A percentile compares a stretch with the other conserved stretches of the same genome.
phyloP scores from a whole-genome alignment of 495 filamentous ascomycete genomes.

The Staphylotrichum longicolle region DNA sequence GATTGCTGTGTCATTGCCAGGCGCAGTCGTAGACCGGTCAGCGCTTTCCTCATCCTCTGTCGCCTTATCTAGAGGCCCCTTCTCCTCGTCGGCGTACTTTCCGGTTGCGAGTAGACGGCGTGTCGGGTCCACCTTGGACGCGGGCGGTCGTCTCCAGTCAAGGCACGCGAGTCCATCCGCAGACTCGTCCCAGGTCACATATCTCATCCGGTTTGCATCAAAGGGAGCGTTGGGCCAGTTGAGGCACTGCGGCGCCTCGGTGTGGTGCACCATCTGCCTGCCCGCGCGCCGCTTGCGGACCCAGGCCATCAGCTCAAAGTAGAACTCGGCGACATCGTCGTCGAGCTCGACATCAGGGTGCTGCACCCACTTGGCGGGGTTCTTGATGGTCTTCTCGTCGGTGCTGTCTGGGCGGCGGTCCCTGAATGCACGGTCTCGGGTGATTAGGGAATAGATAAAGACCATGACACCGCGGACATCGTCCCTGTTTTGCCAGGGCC shows the following conservation, averaged over 20 bases:
- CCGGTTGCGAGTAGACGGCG: too few species aligned
- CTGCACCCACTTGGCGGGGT: conserved; percentile 1
- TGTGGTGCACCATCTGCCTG: background rate
- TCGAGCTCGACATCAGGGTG: background rate
- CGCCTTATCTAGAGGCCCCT: too few species aligned
- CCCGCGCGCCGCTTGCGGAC: background rate
- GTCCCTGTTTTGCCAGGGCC: too few species aligned
- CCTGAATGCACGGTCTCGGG: background rate
- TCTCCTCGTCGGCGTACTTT: too few species aligned
- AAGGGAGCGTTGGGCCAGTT: background rate
- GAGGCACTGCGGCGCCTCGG: background rate
- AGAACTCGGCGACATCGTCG: conserved; percentile 1
- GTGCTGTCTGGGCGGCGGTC: background rate
- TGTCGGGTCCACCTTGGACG: too few species aligned
- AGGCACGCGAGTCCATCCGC: too few species aligned
- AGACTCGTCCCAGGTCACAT: too few species aligned
- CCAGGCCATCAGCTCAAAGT: conserved; percentile 4
- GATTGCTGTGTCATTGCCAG: too few species aligned
- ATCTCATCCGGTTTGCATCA: too few species aligned
- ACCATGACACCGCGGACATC: background rate
- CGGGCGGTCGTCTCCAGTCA: too few species aligned
- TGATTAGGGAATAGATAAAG: background rate
- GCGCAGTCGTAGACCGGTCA: too few species aligned
- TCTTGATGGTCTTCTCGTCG: background rate
- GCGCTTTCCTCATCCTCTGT: too few species aligned